Evolutionary conservation across 2,329 filamentous ascomycete genomes (phyloP).

Genomic region (Alternaria postmessia): DNA sequence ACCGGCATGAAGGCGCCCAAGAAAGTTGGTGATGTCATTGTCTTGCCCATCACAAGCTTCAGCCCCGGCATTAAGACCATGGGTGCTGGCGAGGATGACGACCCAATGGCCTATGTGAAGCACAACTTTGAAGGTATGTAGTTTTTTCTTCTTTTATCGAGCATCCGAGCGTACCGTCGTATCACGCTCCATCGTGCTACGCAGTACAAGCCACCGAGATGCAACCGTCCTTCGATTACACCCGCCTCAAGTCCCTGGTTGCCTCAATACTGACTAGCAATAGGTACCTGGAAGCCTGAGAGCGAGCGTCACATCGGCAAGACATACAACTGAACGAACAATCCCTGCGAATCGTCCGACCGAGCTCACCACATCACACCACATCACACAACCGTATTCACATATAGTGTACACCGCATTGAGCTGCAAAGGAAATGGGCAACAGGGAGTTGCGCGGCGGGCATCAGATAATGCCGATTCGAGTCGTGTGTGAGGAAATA

Average conservation of each 20-base stretch:
- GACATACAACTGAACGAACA: conserved; percentile 35
- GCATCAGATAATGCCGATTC: background rate
- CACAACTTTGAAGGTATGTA: conserved; percentile 91
- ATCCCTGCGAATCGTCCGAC: background rate
- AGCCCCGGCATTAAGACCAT: conserved; percentile 94
- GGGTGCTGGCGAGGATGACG: conserved; percentile 85
- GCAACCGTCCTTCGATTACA: background rate
- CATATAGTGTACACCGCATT: background rate
- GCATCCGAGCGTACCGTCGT: conserved; percentile 4
- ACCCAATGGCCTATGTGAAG: conserved; percentile 97
- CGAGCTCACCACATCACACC: background rate
- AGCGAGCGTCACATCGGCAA: conserved; percentile 47
- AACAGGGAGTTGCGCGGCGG: background rate
- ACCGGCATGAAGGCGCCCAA: conserved; percentile 84
- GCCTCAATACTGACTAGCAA: conserved; percentile 32
- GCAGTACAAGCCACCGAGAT: background rate
- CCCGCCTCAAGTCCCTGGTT: conserved; percentile 8
- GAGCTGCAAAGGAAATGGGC: background rate
- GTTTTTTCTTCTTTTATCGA: background rate
- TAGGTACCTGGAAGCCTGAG: conserved; percentile 50
- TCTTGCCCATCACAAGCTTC: conserved; percentile 96
- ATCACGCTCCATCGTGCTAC: conserved; percentile 7
- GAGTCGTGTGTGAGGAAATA: background rate
- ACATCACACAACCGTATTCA: background rate
- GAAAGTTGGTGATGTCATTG: conserved; percentile 90